These are phyloP conservation scores for Pyrenochaeta sp. DNA, from an alignment of 2,329 filamentous ascomycete genomes.

Conservation along the genomic window DNA sequence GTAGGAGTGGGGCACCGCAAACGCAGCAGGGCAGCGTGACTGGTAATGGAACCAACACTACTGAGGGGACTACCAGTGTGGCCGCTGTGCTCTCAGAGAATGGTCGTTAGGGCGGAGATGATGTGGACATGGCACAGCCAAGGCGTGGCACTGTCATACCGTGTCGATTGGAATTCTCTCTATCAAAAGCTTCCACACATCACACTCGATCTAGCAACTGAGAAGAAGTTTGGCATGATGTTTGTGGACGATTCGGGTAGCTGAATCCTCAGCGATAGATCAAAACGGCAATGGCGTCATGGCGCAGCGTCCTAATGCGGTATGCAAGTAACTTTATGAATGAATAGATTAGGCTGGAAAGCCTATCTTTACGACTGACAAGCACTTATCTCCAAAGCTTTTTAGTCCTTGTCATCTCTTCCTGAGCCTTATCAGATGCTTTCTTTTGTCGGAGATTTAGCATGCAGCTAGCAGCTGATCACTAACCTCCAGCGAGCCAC, in stretches of 20 bases:
- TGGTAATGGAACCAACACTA: constrained; percentile 6
- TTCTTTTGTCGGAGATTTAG: constrained; percentile 5
- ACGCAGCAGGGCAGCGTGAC: constrained; percentile 9
- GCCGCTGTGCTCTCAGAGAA: constrained; percentile 12
- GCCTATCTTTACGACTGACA: constrained; percentile 1
- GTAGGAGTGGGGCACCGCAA: constrained; percentile 36
- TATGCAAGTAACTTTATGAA: constrained; percentile 10
- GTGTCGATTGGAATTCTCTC: not conserved
- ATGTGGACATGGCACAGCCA: constrained; percentile 13
- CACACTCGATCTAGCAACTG: not conserved
- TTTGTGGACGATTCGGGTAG: not conserved
- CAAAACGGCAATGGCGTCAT: constrained; percentile 3
- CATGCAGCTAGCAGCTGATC: not conserved
- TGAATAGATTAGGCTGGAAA: not conserved
- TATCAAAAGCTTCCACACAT: not conserved
- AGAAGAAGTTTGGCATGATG: not conserved
- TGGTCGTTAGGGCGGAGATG: constrained; percentile 10
- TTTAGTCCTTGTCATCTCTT: not conserved
- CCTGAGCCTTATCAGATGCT: constrained; percentile 4
- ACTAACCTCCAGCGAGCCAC: not conserved
- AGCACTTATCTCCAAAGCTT: not conserved
- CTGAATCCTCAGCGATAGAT: not conserved
- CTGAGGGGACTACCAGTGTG: constrained; percentile 7
- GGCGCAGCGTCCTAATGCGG: constrained; percentile 7
- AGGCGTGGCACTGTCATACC: constrained; percentile 16